Evolutionary conservation across 75 land plant genomes (phyloP).

Genomic region (Picea glauca): DNA sequence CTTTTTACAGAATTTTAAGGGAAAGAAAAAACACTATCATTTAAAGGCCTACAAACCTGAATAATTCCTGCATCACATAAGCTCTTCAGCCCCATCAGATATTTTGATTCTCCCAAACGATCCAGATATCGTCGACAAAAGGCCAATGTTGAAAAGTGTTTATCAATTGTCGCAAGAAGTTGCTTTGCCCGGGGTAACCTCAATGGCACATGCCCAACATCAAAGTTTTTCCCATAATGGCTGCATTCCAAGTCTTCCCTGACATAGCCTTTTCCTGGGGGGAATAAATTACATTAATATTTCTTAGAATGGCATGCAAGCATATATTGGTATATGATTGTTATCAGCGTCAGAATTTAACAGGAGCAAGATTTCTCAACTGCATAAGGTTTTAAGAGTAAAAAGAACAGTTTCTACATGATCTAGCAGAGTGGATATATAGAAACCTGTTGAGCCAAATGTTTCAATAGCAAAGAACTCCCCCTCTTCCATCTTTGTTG

Average conservation of each 20-base stretch:
- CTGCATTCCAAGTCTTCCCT: slow-evolving; percentile 99
- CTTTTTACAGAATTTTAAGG: too few species aligned
- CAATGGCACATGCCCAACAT: slow-evolving; percentile 87
- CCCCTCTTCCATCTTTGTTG: slow-evolving; percentile 98
- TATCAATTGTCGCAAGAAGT: slow-evolving; percentile 89
- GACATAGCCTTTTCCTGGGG: slow-evolving; percentile 95
- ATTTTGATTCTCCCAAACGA: slow-evolving; percentile 92
- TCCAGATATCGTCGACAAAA: slow-evolving; percentile 95
- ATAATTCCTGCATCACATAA: slow-evolving; percentile 94
- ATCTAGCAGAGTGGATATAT: background rate
- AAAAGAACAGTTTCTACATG: background rate
- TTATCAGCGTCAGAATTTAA: background rate
- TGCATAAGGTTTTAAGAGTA: background rate
- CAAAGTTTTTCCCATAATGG: slow-evolving; percentile 98
- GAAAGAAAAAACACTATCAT: too few species aligned
- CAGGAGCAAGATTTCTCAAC: background rate
- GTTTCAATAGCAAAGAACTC: slow-evolving; percentile 99
- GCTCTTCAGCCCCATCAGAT: slow-evolving; percentile 93
- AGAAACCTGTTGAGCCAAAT: slow-evolving; percentile 89
- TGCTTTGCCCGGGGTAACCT: slow-evolving; percentile 90
- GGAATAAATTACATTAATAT: background rate
- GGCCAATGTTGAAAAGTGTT: slow-evolving; percentile 92
- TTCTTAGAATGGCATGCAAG: background rate
- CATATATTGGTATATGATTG: background rate
- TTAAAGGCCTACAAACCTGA: slow-evolving; percentile 49